Evolutionary conservation across 176 grass and related monocot species (phyloP).

Genomic region (Oryza australiensis): DNA sequence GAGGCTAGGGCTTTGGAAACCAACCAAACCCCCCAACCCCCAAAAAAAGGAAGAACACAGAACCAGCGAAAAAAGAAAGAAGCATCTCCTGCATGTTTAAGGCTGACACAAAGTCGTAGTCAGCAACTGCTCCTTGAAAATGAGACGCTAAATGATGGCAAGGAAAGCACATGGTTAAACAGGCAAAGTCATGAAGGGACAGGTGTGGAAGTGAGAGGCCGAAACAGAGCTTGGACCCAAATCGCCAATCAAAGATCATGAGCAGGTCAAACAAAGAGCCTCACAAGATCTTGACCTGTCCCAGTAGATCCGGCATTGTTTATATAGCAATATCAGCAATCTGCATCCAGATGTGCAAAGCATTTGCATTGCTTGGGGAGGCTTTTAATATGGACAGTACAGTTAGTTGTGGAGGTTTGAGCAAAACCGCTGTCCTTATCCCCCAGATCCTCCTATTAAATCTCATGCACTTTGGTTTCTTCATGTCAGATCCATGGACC

Average conservation of each 20-base stretch:
- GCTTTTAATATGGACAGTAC: slow-evolving; percentile 12
- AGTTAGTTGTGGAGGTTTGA: slow-evolving; percentile 33
- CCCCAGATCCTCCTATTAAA: slow-evolving; percentile 4
- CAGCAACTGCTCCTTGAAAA: slow-evolving; percentile 23
- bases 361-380: background rate
- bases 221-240: slow-evolving; percentile 20
- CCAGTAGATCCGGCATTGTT: slow-evolving; percentile 37
- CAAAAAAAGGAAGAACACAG: slow-evolving; percentile 16
- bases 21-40: too few relatives aligned
- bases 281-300: slow-evolving; percentile 45
- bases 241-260: slow-evolving; percentile 18
- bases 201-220: background rate
- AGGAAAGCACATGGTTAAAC: slow-evolving; percentile 52
- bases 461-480: slow-evolving; percentile 23
- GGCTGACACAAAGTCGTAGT: slow-evolving; percentile 48
- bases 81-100: slow-evolving; percentile 33
- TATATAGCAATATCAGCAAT: slow-evolving; percentile 11
- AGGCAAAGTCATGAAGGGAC: background rate
- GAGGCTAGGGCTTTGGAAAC: background rate
- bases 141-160: slow-evolving; percentile 39
- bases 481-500: slow-evolving; percentile 29
- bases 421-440: slow-evolving; percentile 10
- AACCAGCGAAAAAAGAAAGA: background rate
- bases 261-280: slow-evolving; percentile 35
- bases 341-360: slow-evolving; percentile 31